Percentiles rank a stretch among this genome's conserved stretches.
These are phyloP conservation scores for Yarrowia osloensis DNA, from an alignment of 805 yeast species.

Conservation along the genomic window DNA sequence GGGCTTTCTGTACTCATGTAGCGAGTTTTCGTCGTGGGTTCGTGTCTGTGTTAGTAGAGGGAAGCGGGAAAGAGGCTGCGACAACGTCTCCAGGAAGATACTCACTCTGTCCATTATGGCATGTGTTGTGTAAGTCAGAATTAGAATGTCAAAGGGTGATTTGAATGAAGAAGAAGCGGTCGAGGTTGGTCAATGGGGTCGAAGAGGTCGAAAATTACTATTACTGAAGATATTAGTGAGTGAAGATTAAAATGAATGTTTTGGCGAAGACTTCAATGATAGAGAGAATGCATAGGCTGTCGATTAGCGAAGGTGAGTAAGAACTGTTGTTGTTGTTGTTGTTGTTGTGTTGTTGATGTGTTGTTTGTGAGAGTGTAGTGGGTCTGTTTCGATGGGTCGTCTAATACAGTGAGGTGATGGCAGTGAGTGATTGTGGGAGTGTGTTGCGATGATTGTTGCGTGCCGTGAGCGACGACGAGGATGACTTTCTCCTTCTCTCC, in stretches of 20 bases:
- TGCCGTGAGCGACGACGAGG: neutral
- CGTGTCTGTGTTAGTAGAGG: conserved; percentile 24
- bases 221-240: conserved; percentile 14
- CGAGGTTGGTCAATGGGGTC: neutral
- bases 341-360: neutral
- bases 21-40: conserved; percentile 29
- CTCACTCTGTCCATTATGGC: conserved; percentile 30
- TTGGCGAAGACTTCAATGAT: conserved; percentile 6
- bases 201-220: conserved; percentile 7
- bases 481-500: conserved; percentile 1
- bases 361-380: neutral
- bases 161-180: neutral
- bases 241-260: conserved; percentile 18
- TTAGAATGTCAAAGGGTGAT: neutral
- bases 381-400: neutral
- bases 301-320: neutral
- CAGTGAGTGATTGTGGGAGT: neutral
- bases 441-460: neutral
- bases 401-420: neutral
- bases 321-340: neutral
- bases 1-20: conserved; percentile 31
- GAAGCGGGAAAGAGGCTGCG: neutral
- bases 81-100: neutral
- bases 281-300: conserved; percentile 25
- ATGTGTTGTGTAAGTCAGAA: conserved; percentile 4